These are phyloP conservation scores for Penicillium palitans DNA, from an alignment of 2,329 filamentous ascomycete species.

Conservation along the genomic window DNA sequence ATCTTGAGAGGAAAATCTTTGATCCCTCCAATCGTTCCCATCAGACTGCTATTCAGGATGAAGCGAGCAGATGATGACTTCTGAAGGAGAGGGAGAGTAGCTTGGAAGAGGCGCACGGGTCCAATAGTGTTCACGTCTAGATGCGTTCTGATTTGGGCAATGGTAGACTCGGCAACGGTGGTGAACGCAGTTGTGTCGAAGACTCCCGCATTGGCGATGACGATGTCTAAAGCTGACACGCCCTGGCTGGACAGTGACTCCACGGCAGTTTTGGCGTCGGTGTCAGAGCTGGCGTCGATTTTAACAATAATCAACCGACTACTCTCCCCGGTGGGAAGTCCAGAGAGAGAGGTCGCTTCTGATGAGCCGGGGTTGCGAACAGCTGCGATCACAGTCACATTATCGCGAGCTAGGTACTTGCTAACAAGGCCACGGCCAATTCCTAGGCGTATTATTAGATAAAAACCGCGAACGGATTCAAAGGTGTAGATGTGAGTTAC, in stretches of 20 bases:
- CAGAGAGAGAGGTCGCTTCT: background rate
- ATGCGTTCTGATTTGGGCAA: background rate
- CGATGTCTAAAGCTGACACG: background rate
- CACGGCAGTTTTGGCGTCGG: background rate
- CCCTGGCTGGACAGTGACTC: background rate
- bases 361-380: conserved; percentile 5
- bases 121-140: background rate
- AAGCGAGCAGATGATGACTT: conserved; percentile 4
- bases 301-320: background rate
- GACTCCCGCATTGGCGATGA: background rate
- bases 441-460: background rate
- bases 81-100: background rate
- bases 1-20: background rate
- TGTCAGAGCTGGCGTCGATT: background rate
- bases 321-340: background rate
- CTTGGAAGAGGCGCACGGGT: background rate
- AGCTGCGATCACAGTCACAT: conserved; percentile 1
- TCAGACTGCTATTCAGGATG: background rate
- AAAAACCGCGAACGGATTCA: background rate
- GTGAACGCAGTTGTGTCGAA: background rate
- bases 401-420: background rate
- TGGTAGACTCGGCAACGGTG: background rate
- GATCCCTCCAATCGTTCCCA: background rate
- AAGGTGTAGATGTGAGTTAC: background rate
- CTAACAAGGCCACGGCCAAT: background rate